Conservation (phyloP, 306 rosid genomes). For the Hippophae rhamnoides region DNA sequence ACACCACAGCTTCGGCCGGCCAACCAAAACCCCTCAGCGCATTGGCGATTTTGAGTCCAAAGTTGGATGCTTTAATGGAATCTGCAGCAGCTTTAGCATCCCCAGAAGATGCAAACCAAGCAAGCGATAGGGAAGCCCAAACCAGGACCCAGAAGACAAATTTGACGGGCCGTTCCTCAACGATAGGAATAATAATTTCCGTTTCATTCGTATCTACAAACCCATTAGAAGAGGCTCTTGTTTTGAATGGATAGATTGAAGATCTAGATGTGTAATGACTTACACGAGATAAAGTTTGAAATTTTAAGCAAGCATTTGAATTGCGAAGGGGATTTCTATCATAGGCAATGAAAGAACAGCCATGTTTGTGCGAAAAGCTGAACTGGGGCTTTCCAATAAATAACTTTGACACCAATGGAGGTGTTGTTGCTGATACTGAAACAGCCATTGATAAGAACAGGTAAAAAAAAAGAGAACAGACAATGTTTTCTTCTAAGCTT, state of each 20-base stretch:
- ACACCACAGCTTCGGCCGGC: conserved; percentile 79
- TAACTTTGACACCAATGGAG: too few species aligned
- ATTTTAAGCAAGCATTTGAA: too few species aligned
- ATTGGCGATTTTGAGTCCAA: conserved; percentile 68
- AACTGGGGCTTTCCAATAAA: too few species aligned
- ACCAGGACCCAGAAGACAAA: conserved; percentile 56
- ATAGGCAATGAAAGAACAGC: too few species aligned
- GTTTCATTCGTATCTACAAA: conserved; percentile 28
- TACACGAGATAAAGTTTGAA: too few species aligned
- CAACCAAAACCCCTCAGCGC: conserved; percentile 51
- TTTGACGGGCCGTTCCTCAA: conserved; percentile 41
- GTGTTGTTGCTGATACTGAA: too few species aligned
- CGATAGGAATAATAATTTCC: conserved; percentile 31
- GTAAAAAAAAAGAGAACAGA: not conserved
- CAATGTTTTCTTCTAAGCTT: not conserved
- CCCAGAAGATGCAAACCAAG: conserved; percentile 72
- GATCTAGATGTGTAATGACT: too few species aligned
- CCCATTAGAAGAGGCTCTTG: conserved; percentile 31
- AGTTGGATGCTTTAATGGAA: conserved; percentile 73
- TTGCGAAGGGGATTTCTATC: too few species aligned
- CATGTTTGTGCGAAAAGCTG: too few species aligned
- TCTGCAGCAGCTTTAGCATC: conserved; percentile 81
- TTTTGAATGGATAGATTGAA: not conserved
- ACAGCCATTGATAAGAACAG: too few species aligned
- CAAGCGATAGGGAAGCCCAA: conserved; percentile 73